Evolutionary conservation across 192 early-diverging fungal species (phyloP).

Genomic region (Dimargaris xerosporica): DNA sequence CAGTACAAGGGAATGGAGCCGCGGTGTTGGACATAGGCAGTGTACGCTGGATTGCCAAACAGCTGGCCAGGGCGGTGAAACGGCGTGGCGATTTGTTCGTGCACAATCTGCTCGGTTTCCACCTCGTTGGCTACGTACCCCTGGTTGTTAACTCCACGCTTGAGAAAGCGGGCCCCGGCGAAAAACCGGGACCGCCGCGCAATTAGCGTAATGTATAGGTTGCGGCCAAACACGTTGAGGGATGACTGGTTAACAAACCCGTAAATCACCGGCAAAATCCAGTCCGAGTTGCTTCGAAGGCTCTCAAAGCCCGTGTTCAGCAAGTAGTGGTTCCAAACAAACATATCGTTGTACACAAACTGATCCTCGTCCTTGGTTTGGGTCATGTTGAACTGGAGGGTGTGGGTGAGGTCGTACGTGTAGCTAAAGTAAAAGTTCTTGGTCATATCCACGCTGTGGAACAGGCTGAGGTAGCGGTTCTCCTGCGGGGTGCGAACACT

Average conservation of each 20-base stretch:
- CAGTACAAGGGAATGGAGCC: conserved; percentile 93
- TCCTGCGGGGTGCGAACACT: conserved; percentile 63
- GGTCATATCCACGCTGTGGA: conserved; percentile 78
- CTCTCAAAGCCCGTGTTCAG: conserved; percentile 46
- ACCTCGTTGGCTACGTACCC: conserved; percentile 99
- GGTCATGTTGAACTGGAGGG: conserved; percentile 81
- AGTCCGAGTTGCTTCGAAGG: conserved; percentile 45
- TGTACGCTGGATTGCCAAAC: conserved; percentile 56
- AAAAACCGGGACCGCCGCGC: conserved; percentile 85
- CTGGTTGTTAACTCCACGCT: conserved; percentile 85
- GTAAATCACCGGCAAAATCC: conserved; percentile 73
- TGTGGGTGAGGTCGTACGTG: conserved; percentile 88
- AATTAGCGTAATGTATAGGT: conserved; percentile 84
- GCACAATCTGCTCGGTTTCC: conserved; percentile 95
- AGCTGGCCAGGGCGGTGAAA: conserved; percentile 48
- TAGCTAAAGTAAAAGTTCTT: conserved; percentile 98
- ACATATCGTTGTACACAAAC: conserved; percentile 56
- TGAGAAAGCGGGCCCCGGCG: conserved; percentile 92
- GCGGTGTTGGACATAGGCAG: conserved; percentile 92
- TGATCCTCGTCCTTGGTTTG: conserved; percentile 21
- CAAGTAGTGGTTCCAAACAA: conserved; percentile 88
- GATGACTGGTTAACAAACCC: conserved; percentile 97
- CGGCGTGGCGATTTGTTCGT: conserved; percentile 77
- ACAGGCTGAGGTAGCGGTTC: conserved; percentile 61
- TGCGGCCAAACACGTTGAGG: conserved; percentile 81